These are phyloP conservation scores for Coix lacrymajobi DNA, from an alignment of 176 grass and related monocot species.

Conservation along the genomic window DNA sequence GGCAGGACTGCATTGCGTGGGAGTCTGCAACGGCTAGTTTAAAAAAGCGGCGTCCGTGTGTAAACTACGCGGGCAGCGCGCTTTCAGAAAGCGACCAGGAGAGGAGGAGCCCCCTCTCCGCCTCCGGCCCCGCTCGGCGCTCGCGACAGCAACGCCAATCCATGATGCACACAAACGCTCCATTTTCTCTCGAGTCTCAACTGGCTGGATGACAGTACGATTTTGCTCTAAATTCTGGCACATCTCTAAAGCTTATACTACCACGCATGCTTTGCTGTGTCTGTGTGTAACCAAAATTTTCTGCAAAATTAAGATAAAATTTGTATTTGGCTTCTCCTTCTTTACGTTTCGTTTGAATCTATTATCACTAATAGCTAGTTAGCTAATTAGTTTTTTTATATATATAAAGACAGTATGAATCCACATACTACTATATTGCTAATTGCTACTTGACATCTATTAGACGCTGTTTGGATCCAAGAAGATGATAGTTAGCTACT, in stretches of 20 bases:
- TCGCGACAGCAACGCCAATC: too few relatives aligned
- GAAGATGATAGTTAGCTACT: too few relatives aligned
- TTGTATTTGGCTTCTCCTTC: neutral
- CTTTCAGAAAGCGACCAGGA: neutral
- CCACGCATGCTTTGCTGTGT: neutral
- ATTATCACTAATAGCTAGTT: too few relatives aligned
- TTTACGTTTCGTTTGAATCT: too few relatives aligned
- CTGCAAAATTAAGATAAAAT: neutral
- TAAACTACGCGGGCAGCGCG: neutral
- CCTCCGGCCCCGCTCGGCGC: too few relatives aligned
- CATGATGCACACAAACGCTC: neutral
- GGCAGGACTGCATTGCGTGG: neutral
- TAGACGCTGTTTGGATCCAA: too few relatives aligned
- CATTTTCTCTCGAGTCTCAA: too few relatives aligned
- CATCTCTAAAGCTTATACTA: neutral
- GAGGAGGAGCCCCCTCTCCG: too few relatives aligned
- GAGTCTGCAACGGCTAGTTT: constrained; percentile 43
- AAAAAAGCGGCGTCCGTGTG: neutral
- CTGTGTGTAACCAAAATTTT: neutral
- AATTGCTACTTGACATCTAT: too few relatives aligned
- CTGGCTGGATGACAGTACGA: neutral
- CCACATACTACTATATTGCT: neutral
- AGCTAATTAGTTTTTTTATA: too few relatives aligned
- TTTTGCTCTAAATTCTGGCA: neutral
- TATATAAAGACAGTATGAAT: too few relatives aligned